These are phyloP conservation scores for Cryptococcus neoformans DNA, from an alignment of 1,284 basidiomycete species.

Conservation along the genomic window DNA sequence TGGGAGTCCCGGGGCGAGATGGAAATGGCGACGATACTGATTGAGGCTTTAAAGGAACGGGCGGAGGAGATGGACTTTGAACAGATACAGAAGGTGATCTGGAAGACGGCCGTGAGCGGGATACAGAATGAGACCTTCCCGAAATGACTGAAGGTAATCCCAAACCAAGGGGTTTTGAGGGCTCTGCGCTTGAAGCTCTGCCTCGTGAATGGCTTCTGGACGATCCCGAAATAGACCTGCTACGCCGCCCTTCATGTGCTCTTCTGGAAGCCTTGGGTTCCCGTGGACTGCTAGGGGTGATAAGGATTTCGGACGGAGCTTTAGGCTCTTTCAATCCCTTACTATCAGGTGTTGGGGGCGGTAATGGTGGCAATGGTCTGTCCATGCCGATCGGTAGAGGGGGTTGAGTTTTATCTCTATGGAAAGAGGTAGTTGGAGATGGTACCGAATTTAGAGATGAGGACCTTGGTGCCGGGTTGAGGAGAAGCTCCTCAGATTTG, in stretches of 20 bases:
- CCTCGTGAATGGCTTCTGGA: conserved; percentile 3
- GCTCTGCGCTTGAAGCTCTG: conserved; percentile 19
- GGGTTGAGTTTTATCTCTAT: conserved; percentile 17
- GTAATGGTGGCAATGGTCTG: conserved; percentile 32
- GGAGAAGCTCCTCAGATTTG: background rate
- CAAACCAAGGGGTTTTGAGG: conserved; percentile 30
- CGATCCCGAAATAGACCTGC: conserved; percentile 12
- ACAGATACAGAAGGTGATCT: background rate
- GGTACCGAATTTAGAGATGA: conserved; percentile 5
- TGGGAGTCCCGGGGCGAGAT: conserved; percentile 27
- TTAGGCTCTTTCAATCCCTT: background rate
- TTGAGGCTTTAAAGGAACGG: conserved; percentile 20
- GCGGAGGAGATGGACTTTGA: conserved; percentile 24
- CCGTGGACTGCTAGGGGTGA: conserved; percentile 40
- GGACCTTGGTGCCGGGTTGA: conserved; percentile 3
- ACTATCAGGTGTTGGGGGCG: conserved; percentile 4
- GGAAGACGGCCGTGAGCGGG: conserved; percentile 1
- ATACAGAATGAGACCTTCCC: background rate
- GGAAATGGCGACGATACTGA: conserved; percentile 43
- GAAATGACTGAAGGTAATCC: conserved; percentile 29
- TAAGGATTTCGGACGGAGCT: conserved; percentile 30
- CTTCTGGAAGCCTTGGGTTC: conserved; percentile 9
- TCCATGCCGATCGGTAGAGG: conserved; percentile 20
- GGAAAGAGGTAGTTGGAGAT: conserved; percentile 1
- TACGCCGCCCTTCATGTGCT: conserved; percentile 5